Percentiles rank a stretch among this genome's conserved stretches.
Evolutionary conservation across 768 basidiomycete species (phyloP).

Genomic region (Auricularia sp.): DNA sequence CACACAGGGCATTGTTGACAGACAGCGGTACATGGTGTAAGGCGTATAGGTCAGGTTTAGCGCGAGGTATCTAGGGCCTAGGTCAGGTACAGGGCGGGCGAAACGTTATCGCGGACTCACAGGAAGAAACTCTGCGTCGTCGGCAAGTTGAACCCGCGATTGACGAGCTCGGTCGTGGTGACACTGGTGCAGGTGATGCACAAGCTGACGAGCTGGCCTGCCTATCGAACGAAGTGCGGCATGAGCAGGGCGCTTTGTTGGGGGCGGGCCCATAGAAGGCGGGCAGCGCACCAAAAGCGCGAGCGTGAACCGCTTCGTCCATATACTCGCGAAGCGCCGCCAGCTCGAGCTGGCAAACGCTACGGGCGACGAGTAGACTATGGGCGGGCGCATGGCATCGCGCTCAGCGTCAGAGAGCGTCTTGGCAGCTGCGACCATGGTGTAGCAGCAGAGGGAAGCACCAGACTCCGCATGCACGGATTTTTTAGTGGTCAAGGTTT

Average conservation of each 20-base stretch:
- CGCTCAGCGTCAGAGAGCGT: not conserved
- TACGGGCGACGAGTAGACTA: constrained; percentile 50
- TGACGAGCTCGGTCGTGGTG: constrained; percentile 68
- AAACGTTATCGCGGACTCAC: constrained; percentile 32
- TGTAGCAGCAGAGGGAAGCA: not conserved
- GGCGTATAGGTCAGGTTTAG: constrained; percentile 71
- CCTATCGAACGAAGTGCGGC: constrained; percentile 13
- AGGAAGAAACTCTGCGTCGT: constrained; percentile 79
- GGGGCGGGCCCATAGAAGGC: not conserved
- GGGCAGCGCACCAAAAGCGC: constrained; percentile 37
- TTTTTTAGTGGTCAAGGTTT: not conserved
- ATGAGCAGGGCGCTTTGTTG: not conserved
- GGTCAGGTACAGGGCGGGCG: not conserved
- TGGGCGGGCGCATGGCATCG: constrained; percentile 37
- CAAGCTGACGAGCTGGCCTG: constrained; percentile 74
- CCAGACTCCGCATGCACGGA: not conserved
- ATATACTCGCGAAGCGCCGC: constrained; percentile 59
- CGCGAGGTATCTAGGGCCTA: constrained; percentile 55
- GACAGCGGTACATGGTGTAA: constrained; percentile 82
- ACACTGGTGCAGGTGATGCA: constrained; percentile 88
- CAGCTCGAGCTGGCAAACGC: constrained; percentile 42
- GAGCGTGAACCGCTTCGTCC: constrained; percentile 64
- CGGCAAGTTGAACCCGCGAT: constrained; percentile 58
- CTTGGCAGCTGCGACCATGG: not conserved
- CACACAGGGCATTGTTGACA: constrained; percentile 15